Evolutionary conservation across 1,284 basidiomycete genomes (phyloP), one percentile per base, ranked within the genome.

Genomic region (Ustilago trichophora): DNA sequence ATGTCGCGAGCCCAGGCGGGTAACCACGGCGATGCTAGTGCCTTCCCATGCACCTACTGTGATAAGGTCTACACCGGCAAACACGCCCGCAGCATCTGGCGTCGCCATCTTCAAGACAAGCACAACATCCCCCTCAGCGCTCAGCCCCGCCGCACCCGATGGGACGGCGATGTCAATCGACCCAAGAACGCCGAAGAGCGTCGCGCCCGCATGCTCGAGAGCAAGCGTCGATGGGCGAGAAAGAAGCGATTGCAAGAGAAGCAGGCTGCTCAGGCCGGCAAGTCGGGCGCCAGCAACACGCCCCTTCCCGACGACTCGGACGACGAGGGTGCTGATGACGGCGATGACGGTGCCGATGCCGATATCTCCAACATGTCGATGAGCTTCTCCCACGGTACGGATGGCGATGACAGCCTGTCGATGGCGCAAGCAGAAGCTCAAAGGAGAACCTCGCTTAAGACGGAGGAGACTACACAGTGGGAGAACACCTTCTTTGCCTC

Each of bases 41-140:
- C 73, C 18, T 84, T 83, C 64, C 75, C 78, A 18, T 84, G 83
- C 55, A 81, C 82, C 18, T 79, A 83, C 49, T 84, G 83, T 72
- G 82, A 83, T 58, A 84, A 84, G 66, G 69, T 76, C 13, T 86
- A 86, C 66, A 82, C 82, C 36, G 85, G 85, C 13, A 84, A 84
- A 67, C 85, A 86, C 53, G 85, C 85, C 0, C 76, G 85, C 44
- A 85, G 83, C 72, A 85, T 86, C 52, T 86, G 85, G 79, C 80
- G 85, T 31, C 70, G 85, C 36, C 85, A 86, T 72, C 72, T 86
- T 44, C 84, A 85, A 73, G 85, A 86, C 73, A 86, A 86, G 73
- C 85, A 86, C 73, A 83, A 83, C 24, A 85, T 86, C 26, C 84
- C 85, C 1, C 68, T 86, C 38, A 80, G 79, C 25, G 74, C 82